Percentiles rank a stretch among this genome's conserved stretches.
phyloP scores from a whole-genome alignment of 2,329 filamentous ascomycete species.

The Coniella vitis region DNA sequence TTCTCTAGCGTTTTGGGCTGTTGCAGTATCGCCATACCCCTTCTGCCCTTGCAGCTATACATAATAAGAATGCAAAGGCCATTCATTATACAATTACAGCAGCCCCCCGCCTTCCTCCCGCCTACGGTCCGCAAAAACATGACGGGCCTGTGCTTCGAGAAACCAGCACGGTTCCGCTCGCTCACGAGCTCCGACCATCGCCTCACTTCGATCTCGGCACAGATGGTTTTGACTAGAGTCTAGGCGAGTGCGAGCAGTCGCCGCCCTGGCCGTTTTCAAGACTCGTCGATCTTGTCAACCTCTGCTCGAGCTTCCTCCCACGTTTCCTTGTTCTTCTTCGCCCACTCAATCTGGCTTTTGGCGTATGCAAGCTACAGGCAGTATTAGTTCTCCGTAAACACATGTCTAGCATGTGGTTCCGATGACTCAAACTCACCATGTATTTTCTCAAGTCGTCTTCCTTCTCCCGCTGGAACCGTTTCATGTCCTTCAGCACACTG shows the following conservation, averaged over 20 bases:
- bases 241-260: too few species aligned
- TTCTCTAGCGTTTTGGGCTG: too few species aligned
- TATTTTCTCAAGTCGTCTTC: slow-evolving; percentile 89
- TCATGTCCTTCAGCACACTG: slow-evolving; percentile 82
- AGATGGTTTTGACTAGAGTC: too few species aligned
- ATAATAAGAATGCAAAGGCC: slow-evolving; percentile 3
- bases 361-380: slow-evolving; percentile 72
- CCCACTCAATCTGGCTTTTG: slow-evolving; percentile 90
- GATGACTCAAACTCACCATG: slow-evolving; percentile 64
- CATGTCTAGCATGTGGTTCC: neutral
- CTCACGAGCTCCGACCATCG: too few species aligned
- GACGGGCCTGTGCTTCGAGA: neutral
- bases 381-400: neutral
- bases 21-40: too few species aligned
- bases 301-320: slow-evolving; percentile 89
- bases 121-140: neutral
- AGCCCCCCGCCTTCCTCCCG: neutral
- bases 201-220: too few species aligned
- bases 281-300: slow-evolving; percentile 77
- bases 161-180: neutral
- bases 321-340: slow-evolving; percentile 80
- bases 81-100: slow-evolving; percentile 17
- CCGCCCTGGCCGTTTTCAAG: too few species aligned
- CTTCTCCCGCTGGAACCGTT: slow-evolving; percentile 90
- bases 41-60: neutral